phyloP scores from a whole-genome alignment of 2,329 filamentous ascomycete species.

The Colletotrichum neosansevieriae region DNA sequence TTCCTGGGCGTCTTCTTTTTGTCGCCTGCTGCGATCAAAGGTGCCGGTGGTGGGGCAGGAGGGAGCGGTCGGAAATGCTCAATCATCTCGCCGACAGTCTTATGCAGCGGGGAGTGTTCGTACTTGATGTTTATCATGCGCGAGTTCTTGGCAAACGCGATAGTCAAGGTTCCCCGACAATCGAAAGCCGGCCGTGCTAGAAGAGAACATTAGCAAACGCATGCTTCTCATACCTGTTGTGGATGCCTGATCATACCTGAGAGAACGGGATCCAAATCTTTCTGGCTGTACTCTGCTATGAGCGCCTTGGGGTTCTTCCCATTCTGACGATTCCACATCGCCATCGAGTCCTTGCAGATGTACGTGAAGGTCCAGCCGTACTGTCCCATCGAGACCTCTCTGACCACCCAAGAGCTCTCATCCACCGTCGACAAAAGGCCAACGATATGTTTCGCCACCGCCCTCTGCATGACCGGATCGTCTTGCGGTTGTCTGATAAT shows the following conservation, averaged over 20 bases:
- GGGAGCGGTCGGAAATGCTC: slow-evolving; percentile 61
- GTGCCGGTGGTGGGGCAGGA: slow-evolving; percentile 44
- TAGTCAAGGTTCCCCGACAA: slow-evolving; percentile 63
- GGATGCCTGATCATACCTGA: slow-evolving; percentile 51
- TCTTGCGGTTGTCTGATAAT: slow-evolving; percentile 62
- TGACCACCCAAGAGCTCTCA: slow-evolving; percentile 61
- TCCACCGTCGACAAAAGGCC: slow-evolving; percentile 58
- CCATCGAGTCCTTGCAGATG: slow-evolving; percentile 64
- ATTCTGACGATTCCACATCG: slow-evolving; percentile 63
- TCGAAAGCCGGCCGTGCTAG: slow-evolving; percentile 70
- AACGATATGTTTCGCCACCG: slow-evolving; percentile 63
- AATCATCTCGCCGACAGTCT: slow-evolving; percentile 63
- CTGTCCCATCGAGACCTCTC: slow-evolving; percentile 56
- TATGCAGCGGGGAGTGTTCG: slow-evolving; percentile 68
- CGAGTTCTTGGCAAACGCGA: slow-evolving; percentile 62
- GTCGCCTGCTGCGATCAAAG: slow-evolving; percentile 40
- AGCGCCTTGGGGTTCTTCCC: slow-evolving; percentile 55
- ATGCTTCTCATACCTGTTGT: no score
- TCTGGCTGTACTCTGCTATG: slow-evolving; percentile 63
- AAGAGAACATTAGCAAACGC: not conserved
- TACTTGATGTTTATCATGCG: slow-evolving; percentile 65
- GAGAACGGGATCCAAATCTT: slow-evolving; percentile 59
- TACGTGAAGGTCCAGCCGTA: slow-evolving; percentile 68
- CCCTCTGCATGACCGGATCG: slow-evolving; percentile 61
- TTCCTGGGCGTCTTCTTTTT: slow-evolving; percentile 47